A percentile compares a stretch with the other conserved stretches of the same genome.
phyloP scores from a whole-genome alignment of 345 rosid species.

The Jatropha curcas region DNA sequence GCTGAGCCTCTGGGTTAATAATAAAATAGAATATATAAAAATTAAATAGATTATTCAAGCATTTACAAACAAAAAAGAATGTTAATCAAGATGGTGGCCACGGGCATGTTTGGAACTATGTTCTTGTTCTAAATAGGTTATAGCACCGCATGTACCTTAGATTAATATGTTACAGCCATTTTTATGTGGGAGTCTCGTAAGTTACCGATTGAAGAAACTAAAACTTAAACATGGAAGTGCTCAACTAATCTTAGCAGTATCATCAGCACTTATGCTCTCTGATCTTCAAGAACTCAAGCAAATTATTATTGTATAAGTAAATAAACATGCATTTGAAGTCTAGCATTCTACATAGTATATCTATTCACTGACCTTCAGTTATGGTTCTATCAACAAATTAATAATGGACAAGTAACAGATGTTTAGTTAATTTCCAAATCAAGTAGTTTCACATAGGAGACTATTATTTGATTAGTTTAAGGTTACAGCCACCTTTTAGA shows the following conservation, averaged over 20 bases:
- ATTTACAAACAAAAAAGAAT: background rate
- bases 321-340: background rate
- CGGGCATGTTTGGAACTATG: no score
- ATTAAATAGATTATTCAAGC: background rate
- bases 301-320: background rate
- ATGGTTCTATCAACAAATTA: background rate
- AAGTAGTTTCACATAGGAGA: background rate
- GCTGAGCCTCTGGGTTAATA: slow-evolving; percentile 51
- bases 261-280: no score
- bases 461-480: background rate
- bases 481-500: background rate
- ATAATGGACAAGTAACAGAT: no score
- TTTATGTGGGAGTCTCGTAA: no score
- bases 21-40: background rate
- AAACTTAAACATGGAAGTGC: background rate
- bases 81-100: background rate
- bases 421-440: background rate
- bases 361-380: background rate
- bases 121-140: background rate
- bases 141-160: background rate
- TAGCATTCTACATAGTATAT: background rate
- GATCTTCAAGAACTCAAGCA: no score
- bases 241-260: background rate
- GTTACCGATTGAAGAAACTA: background rate
- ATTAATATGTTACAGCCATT: background rate